Percentiles rank a stretch among this genome's conserved stretches.
These are phyloP conservation scores for Blastocystis sp. DNA, from an alignment of 352 stramenopile species.

Conservation along the genomic window DNA sequence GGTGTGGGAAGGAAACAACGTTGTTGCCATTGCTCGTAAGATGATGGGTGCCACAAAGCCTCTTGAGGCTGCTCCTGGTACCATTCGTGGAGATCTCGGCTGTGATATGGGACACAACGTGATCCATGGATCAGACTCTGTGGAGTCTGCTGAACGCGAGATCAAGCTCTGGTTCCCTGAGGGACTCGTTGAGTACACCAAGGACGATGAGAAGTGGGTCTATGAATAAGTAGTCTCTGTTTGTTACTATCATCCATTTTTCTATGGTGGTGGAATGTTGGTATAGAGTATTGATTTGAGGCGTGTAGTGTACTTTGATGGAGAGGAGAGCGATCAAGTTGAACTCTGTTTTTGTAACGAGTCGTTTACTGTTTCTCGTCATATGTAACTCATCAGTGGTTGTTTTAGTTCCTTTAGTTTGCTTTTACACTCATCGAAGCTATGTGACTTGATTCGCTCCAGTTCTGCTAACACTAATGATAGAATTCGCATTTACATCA, in stretches of 20 bases:
- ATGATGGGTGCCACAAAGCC: constrained; percentile 96
- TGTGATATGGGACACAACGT: constrained; percentile 84
- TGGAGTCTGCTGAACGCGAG: constrained; percentile 93
- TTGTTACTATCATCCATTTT: neutral
- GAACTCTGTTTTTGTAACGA: neutral
- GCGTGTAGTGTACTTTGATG: neutral
- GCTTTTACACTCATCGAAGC: neutral
- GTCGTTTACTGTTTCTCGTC: neutral
- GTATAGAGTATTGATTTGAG: neutral
- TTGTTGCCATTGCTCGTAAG: constrained; percentile 86
- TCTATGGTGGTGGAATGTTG: neutral
- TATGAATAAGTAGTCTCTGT: constrained; percentile 80
- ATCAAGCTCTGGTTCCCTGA: constrained; percentile 96
- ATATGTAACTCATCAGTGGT: neutral
- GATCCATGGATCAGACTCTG: constrained; percentile 92
- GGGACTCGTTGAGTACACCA: constrained; percentile 85
- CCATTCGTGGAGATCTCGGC: constrained; percentile 93
- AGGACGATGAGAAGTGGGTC: constrained; percentile 85
- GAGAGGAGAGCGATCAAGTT: neutral
- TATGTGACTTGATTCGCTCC: neutral
- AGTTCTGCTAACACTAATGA: neutral
- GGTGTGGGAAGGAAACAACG: constrained; percentile 85
- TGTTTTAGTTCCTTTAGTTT: neutral
- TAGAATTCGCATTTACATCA: neutral
- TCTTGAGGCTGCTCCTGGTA: constrained; percentile 86